These are phyloP conservation scores for Lactuca sativa DNA, from an alignment of 129 eudicot species.

Conservation along the genomic window DNA sequence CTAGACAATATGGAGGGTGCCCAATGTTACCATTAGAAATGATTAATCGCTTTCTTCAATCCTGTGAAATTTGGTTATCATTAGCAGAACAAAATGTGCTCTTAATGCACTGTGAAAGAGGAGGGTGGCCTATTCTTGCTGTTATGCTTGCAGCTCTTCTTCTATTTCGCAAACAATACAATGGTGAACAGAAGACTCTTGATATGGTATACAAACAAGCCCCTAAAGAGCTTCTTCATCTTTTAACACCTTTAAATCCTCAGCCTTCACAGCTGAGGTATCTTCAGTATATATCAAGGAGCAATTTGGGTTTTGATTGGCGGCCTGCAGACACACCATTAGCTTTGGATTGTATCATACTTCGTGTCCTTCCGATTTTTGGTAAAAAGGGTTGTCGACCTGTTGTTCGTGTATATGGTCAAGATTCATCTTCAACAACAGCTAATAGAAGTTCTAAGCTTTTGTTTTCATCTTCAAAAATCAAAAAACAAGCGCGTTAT, in stretches of 20 bases:
- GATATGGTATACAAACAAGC: constrained; percentile 71
- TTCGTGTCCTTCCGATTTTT: constrained; percentile 67
- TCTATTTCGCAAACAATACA: constrained; percentile 54
- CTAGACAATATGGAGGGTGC: constrained; percentile 58
- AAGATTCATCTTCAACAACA: constrained; percentile 62
- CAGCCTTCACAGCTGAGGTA: constrained; percentile 91
- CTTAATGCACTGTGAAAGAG: constrained; percentile 68
- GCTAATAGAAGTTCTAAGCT: constrained; percentile 69
- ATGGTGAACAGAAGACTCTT: constrained; percentile 60
- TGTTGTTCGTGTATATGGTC: constrained; percentile 81
- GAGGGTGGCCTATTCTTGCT: constrained; percentile 73
- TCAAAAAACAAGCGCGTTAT: constrained; percentile 49
- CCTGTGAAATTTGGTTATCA: constrained; percentile 65
- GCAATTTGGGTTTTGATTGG: constrained; percentile 85
- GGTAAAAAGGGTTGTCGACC: constrained; percentile 86
- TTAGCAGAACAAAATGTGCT: constrained; percentile 59
- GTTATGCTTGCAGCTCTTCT: constrained; percentile 69
- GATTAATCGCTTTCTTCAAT: constrained; percentile 61
- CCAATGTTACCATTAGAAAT: constrained; percentile 61
- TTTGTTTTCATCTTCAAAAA: constrained; percentile 62
- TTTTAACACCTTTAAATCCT: constrained; percentile 84
- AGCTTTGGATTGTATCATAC: constrained; percentile 71
- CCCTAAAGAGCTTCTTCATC: constrained; percentile 77
- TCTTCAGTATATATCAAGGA: constrained; percentile 86
- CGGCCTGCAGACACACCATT: constrained; percentile 89